Evolutionary conservation across 208 protist species (phyloP).

Genomic region (Trypanosoma platydactyli): DNA sequence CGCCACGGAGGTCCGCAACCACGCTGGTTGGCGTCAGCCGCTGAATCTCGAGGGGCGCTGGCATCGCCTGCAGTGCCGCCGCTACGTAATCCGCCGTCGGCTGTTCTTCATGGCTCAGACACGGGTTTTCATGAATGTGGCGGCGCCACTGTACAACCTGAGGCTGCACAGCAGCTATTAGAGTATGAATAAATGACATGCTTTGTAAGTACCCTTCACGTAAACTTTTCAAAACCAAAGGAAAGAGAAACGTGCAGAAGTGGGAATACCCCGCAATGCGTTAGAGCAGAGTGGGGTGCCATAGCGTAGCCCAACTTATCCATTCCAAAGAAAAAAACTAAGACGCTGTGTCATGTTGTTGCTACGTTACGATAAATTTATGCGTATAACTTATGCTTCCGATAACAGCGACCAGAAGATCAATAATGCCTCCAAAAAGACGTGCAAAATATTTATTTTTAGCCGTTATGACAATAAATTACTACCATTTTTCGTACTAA

Average conservation of each 20-base stretch:
- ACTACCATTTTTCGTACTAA: too few relatives aligned
- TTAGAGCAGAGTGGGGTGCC: too few relatives aligned
- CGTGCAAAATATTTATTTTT: too few relatives aligned
- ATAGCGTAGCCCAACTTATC: too few relatives aligned
- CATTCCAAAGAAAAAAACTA: too few relatives aligned
- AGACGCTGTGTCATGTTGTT: too few relatives aligned
- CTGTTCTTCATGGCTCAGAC: constrained; percentile 48
- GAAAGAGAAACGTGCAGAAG: not conserved
- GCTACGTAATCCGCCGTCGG: constrained; percentile 53
- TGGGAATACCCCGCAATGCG: too few relatives aligned
- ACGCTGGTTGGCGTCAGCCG: constrained; percentile 45
- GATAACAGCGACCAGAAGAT: too few relatives aligned
- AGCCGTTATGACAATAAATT: too few relatives aligned
- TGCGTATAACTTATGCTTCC: too few relatives aligned
- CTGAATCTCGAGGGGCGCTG: constrained; percentile 36
- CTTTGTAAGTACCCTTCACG: not conserved
- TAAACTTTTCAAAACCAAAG: not conserved
- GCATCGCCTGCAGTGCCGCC: constrained; percentile 38
- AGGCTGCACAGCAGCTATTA: constrained; percentile 31
- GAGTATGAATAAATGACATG: constrained; percentile 1
- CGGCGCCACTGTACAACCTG: constrained; percentile 63
- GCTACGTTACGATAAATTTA: too few relatives aligned
- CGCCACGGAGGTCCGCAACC: constrained; percentile 50
- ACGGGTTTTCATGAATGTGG: constrained; percentile 62
- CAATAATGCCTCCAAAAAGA: too few relatives aligned